phyloP scores from a whole-genome alignment of 148 eudicot species.

The Camellia granthamiana region DNA sequence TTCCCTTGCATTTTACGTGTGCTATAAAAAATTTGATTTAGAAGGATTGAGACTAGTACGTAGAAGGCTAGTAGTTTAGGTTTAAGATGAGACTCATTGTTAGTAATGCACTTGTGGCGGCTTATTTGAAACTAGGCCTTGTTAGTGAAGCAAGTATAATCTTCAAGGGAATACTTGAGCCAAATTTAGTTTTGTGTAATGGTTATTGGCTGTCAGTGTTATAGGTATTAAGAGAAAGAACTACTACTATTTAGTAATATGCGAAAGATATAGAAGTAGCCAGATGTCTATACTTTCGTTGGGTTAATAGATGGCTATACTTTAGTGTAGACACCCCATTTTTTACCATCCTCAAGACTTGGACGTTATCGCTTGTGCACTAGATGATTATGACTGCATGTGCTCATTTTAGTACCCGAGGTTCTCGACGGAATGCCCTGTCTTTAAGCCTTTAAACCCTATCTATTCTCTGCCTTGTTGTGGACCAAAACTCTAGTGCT shows the following conservation, averaged over 20 bases:
- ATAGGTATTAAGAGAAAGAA: conserved; percentile 52
- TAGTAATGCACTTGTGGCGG: conserved; percentile 64
- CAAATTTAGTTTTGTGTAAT: conserved; percentile 66
- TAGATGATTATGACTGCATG: too few species aligned
- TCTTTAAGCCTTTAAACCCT: too few species aligned
- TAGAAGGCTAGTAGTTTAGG: conserved; percentile 51
- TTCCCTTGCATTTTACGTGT: conserved; percentile 73
- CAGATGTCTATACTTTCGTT: conserved; percentile 65
- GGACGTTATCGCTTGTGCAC: too few species aligned
- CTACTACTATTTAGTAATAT: conserved; percentile 40
- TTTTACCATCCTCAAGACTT: too few species aligned
- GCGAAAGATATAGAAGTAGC: conserved; percentile 38
- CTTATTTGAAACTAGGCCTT: conserved; percentile 58
- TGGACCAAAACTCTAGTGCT: too few species aligned
- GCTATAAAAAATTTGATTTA: conserved; percentile 39
- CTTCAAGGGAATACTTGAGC: conserved; percentile 42
- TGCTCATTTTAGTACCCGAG: too few species aligned
- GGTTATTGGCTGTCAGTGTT: conserved; percentile 52
- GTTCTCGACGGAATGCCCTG: too few species aligned
- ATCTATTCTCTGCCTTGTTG: too few species aligned
- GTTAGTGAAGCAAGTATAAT: conserved; percentile 51
- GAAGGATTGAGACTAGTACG: conserved; percentile 44
- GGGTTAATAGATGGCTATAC: too few species aligned
- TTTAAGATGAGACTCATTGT: conserved; percentile 51
- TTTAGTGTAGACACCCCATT: too few species aligned